Percentiles rank a stretch among this genome's conserved stretches.
Conservation (phyloP, 73 alveolate genomes). For the Symbiodinium pilosum region DNA sequence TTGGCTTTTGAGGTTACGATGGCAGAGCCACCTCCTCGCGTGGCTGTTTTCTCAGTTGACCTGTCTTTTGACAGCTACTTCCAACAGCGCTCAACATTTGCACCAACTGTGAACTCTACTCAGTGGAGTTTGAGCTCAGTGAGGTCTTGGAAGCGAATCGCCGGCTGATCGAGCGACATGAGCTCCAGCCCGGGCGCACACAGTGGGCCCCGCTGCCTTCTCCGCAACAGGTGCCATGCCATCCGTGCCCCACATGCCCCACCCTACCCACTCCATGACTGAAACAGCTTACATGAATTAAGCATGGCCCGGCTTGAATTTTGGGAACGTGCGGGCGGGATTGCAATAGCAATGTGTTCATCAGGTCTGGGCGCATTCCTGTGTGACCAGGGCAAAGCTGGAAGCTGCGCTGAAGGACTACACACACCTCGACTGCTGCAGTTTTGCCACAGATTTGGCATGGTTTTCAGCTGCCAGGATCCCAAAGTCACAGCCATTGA, state of each 20-base stretch:
- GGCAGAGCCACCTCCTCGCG: neutral
- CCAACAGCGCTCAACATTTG: neutral
- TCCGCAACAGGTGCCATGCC: constrained; percentile 50
- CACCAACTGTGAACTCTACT: too few species aligned
- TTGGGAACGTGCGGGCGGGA: neutral
- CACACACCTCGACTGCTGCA: neutral
- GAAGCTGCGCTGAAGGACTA: constrained; percentile 33
- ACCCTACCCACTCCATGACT: too few species aligned
- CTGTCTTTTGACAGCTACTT: neutral
- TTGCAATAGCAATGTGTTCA: too few species aligned
- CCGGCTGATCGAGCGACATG: neutral
- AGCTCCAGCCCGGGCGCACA: too few species aligned
- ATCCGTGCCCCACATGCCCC: neutral
- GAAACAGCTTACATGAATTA: neutral
- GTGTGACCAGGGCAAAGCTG: constrained; percentile 23
- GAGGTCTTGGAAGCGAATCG: neutral
- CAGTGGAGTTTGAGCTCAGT: too few species aligned
- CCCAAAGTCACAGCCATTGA: constrained; percentile 35
- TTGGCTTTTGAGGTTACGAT: too few species aligned
- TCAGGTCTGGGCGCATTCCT: constrained; percentile 81
- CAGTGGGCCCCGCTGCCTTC: constrained; percentile 64
- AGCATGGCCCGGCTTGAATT: neutral
- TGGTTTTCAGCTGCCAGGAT: constrained; percentile 17
- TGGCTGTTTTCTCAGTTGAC: neutral
- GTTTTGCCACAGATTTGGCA: too few species aligned